A percentile compares a stretch with the other conserved stretches of the same genome.
These are phyloP conservation scores for Lepidium sativum DNA, from an alignment of 345 rosid genomes.

Conservation along the genomic window DNA sequence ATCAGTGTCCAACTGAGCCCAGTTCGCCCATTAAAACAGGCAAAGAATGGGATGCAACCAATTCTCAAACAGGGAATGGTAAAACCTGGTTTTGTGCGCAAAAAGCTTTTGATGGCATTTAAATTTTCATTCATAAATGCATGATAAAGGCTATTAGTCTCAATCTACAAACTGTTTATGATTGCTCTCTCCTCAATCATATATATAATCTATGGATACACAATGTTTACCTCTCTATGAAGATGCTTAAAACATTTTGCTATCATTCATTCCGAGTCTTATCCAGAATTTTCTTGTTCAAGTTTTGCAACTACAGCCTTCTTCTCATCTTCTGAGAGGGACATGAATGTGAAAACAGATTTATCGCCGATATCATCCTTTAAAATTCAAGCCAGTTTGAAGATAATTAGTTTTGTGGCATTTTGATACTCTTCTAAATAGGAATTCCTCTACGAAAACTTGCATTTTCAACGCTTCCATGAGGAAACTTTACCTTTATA, in stretches of 20 bases:
- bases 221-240: slow-evolving; percentile 13
- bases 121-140: not conserved
- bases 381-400: slow-evolving; percentile 7
- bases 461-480: not conserved
- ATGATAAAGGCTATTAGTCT: not conserved
- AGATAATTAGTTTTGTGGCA: not conserved
- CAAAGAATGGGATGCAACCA: not conserved
- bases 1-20: not conserved
- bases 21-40: not conserved
- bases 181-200: not conserved
- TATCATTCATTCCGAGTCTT: not conserved
- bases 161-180: slow-evolving; percentile 15
- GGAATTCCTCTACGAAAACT: not conserved
- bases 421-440: not conserved
- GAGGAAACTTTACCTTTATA: slow-evolving; percentile 48
- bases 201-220: slow-evolving; percentile 7
- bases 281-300: slow-evolving; percentile 40
- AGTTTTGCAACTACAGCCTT: slow-evolving; percentile 55
- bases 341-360: slow-evolving; percentile 76
- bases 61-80: not conserved
- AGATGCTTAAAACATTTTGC: not conserved
- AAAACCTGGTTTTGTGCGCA: not conserved
- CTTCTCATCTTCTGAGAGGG: slow-evolving; percentile 72
- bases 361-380: slow-evolving; percentile 96
- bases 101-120: not conserved